Base-by-base conservation (phyloP, 306 rosid genomes). In the Lathyrus aphaca region DNA sequence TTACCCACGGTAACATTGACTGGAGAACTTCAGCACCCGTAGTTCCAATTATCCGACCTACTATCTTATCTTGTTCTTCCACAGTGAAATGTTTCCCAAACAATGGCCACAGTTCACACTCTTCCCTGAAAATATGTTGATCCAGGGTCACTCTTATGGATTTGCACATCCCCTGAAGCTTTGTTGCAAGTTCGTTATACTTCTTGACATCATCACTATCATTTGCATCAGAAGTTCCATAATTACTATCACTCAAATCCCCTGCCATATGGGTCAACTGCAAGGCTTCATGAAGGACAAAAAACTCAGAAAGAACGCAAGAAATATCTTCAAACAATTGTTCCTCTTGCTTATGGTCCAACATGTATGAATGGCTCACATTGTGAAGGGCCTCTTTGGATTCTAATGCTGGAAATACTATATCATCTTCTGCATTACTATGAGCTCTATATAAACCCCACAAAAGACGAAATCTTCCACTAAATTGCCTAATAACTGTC, bases 1-100 rank as follows among this genome's bases (percentile, higher is more conserved):
- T 91, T 63, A 95, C 97, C 99, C 99, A 91, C 8, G 99, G 99
- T 74, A 95, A 74, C 97, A 95, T 91, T 62, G 99, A 95, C 62
- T 95, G 99, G 59, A 95, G 97, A 68, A 95, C 99, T 87, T 95
- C 99, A 65, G 99, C 99, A 50, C 99, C 99, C 1, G 99, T 95
- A 32, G 99, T 91, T 74, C 99, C 99, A 82, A 95, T 95, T 74
- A 95, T 95, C 72, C 92, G 89, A 4, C 95, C 97, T 18, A 95
- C 96, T 74, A 95, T 84, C 82, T 89, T 95, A 67, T 91, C 97
- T 86, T 95, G 99, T 86, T 95, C 99, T 80, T 95, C 96, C 57
- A 95, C 87, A 17, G 95, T 86, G 86, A 95, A 95, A 81, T 95
- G 99, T 79, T 66, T 87, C 19, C 89, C 96, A 79, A 91, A 91